Conservation (phyloP, 192 early-diverging fungal genomes). For the Coemansia asiatica region DNA sequence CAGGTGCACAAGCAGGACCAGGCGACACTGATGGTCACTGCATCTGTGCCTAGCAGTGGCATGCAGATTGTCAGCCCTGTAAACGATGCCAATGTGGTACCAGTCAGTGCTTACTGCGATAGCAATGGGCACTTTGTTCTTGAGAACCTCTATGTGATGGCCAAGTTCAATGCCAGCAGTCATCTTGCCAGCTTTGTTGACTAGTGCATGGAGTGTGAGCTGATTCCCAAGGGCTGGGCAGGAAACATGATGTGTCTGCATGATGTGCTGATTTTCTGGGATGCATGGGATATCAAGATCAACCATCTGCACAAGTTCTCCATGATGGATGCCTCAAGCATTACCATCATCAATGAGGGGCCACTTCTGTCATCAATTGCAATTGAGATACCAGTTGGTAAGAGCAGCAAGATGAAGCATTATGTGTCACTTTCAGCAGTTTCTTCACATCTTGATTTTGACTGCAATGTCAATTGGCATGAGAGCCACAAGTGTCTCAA, state of each 20-base stretch:
- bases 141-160: conserved; percentile 74
- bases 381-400: conserved; percentile 66
- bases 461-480: conserved; percentile 87
- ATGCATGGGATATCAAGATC: conserved; percentile 88
- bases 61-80: conserved; percentile 13
- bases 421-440: conserved; percentile 72
- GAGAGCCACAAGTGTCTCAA: conserved; percentile 89
- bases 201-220: conserved; percentile 56
- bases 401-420: conserved; percentile 69
- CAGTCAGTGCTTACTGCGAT: conserved; percentile 31
- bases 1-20: conserved; percentile 37
- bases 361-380: conserved; percentile 76
- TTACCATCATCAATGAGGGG: conserved; percentile 68
- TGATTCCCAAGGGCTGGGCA: conserved; percentile 23
- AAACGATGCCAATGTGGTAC: conserved; percentile 12
- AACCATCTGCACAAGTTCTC: conserved; percentile 89
- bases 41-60: conserved; percentile 34
- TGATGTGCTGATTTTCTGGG: conserved; percentile 86
- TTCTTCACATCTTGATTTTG: conserved; percentile 82
- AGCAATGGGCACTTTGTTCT: conserved; percentile 54
- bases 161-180: conserved; percentile 71
- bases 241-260: conserved; percentile 77
- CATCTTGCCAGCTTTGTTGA: conserved; percentile 72
- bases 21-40: conserved; percentile 31
- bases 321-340: conserved; percentile 55